Evolutionary conservation across 2,329 filamentous ascomycete genomes (phyloP), one percentile per base, ranked within the genome.

Genomic region (Phialemoniopsis sp.): DNA sequence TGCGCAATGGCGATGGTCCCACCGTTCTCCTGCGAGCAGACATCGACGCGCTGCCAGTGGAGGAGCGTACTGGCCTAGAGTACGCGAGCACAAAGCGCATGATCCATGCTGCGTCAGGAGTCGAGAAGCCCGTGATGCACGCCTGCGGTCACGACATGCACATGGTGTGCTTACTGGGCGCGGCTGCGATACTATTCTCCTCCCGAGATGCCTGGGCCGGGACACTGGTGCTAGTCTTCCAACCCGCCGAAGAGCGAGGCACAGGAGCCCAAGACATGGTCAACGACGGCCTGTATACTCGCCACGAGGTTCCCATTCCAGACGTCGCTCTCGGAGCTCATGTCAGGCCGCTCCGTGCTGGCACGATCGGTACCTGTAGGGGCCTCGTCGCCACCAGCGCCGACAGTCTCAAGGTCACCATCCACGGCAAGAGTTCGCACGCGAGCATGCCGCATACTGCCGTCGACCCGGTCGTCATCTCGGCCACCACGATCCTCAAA

Each of bases 131-230:
- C 0, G 73, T 81, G 0, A 85, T 85, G 80, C 82, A 85, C 55
- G 80, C 80, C 16, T 85, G 80, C 53, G 82, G 81, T 0, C 81
- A 85, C 49, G 80, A 83, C 47, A 76, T 82, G 63, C 80, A 86
- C 52, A 74, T 84, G 18, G 68, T 76, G 0, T 62, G 64, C 26
- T 61, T 85, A 4, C 63, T 85, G 2, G 81, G 70, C 0, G 72
- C 74, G 0, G 69, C 76, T 0, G 63, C 72, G 15, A 60, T 70
- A 0, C 60, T 87, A 0, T 56, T 67, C 2, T 56, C 55, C 0
- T 54, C 60, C 0, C 63, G 57, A n/a, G 48, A 66, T 0, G 26
- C 45, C 1, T 87, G 83, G 82, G 63, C 55, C 9, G 83, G 83
- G 0, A 86, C 79, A 1, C 49, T 87, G 15, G 60, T 87, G 5